A percentile compares a stretch with the other conserved stretches of the same genome.
Evolutionary conservation across 768 basidiomycete genomes (phyloP).

Genomic region (Cystoderma amianthinum): DNA sequence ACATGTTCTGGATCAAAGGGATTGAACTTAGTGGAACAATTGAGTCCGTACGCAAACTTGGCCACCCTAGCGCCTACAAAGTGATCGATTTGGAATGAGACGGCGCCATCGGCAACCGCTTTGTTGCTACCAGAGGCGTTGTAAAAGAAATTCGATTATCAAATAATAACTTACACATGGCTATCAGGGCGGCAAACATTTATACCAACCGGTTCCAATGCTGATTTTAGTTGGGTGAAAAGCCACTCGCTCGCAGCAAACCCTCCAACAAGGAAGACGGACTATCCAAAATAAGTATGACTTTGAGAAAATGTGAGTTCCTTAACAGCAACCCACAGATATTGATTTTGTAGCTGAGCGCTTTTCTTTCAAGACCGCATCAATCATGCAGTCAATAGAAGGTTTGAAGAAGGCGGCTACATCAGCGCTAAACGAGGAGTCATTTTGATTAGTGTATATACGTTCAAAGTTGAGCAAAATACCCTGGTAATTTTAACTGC

Average conservation of each 20-base stretch:
- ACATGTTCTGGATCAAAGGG: conserved; percentile 30
- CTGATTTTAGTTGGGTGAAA: conserved; percentile 30
- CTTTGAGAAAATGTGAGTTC: too few relatives aligned
- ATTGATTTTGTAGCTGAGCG: conserved; percentile 19
- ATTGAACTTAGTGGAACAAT: conserved; percentile 27
- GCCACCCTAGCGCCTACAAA: conserved; percentile 41
- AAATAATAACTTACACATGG: conserved; percentile 47
- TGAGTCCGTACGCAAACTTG: conserved; percentile 39
- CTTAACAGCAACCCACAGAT: conserved; percentile 14
- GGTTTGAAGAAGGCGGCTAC: conserved; percentile 32
- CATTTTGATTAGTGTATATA: too few relatives aligned
- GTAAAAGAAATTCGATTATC: neutral
- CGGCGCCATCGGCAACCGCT: conserved; percentile 47
- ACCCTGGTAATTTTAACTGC: conserved; percentile 36
- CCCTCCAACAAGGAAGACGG: conserved; percentile 47
- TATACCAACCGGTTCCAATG: conserved; percentile 28
- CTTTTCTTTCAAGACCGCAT: conserved; percentile 20
- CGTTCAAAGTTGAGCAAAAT: neutral
- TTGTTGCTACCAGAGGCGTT: conserved; percentile 20
- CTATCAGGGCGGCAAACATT: conserved; percentile 43
- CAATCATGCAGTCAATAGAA: conserved; percentile 25
- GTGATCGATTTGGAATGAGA: conserved; percentile 36
- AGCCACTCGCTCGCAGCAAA: conserved; percentile 54
- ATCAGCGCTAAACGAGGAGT: conserved; percentile 14
- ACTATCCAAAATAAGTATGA: conserved; percentile 14